A percentile compares a stretch with the other conserved stretches of the same genome.
Conservation (phyloP, 1,139 yeast genomes). For the Lodderomyces orthopsilosis region DNA sequence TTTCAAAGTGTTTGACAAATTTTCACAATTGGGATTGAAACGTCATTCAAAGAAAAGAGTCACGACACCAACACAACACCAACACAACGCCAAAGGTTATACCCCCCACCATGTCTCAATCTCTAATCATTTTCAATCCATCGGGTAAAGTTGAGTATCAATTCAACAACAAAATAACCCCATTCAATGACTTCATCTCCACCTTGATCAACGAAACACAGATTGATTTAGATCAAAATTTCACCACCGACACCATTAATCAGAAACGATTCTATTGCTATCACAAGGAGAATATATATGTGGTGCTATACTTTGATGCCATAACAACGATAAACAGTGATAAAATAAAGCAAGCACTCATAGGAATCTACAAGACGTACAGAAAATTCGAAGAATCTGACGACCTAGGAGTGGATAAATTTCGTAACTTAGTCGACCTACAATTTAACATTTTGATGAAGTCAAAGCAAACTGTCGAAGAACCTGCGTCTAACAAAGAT, state of each 20-base stretch:
- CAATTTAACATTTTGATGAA: conserved; percentile 41
- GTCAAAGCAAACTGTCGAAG: conserved; percentile 19
- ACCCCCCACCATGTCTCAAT: conserved; percentile 24
- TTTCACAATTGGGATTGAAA: background rate
- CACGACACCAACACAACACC: background rate
- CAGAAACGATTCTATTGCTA: conserved; percentile 39
- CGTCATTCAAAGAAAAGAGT: conserved; percentile 1
- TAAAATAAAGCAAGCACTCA: conserved; percentile 33
- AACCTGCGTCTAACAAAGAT: conserved; percentile 8
- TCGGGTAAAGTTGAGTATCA: conserved; percentile 41
- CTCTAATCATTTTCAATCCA: conserved; percentile 35
- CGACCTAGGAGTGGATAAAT: conserved; percentile 24
- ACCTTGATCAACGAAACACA: conserved; percentile 38
- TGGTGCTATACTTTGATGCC: conserved; percentile 41
- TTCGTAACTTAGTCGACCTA: conserved; percentile 36
- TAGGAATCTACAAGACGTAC: conserved; percentile 36
- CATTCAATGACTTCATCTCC: conserved; percentile 42
- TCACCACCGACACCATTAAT: conserved; percentile 30
- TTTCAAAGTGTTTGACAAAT: background rate
- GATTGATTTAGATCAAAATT: conserved; percentile 31
- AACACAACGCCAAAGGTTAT: background rate
- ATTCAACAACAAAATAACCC: conserved; percentile 34
- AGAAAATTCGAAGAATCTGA: conserved; percentile 27
- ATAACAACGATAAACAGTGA: conserved; percentile 43
- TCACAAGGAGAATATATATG: conserved; percentile 29